These are phyloP conservation scores for Pyrenophora seminiperda DNA, from an alignment of 2,329 filamentous ascomycete genomes.

Conservation along the genomic window DNA sequence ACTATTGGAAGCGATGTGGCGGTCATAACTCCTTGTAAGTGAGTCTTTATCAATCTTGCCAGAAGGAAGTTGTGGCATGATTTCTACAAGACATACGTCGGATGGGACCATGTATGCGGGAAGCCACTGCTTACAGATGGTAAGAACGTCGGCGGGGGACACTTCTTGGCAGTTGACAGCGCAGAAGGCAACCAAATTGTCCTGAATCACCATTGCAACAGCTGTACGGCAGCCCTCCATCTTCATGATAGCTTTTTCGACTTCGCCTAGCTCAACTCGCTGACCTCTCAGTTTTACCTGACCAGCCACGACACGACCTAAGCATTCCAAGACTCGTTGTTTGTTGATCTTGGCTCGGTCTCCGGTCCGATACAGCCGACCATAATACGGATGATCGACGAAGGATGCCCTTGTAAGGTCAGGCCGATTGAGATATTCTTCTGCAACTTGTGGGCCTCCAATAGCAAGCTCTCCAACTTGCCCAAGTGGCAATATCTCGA, in stretches of 20 bases:
- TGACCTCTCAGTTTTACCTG: conserved; percentile 89
- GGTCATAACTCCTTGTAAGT: conserved; percentile 63
- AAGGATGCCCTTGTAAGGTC: conserved; percentile 77
- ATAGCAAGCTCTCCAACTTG: conserved; percentile 80
- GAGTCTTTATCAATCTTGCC: conserved; percentile 79
- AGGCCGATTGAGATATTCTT: conserved; percentile 79
- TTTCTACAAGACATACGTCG: conserved; percentile 67
- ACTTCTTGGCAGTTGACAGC: conserved; percentile 56
- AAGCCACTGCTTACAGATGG: conserved; percentile 73
- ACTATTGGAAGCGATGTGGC: conserved; percentile 23
- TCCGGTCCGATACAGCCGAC: conserved; percentile 79
- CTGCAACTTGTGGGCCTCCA: conserved; percentile 78
- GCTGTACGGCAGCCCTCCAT: conserved; percentile 61
- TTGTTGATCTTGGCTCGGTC: conserved; percentile 74
- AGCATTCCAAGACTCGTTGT: conserved; percentile 77
- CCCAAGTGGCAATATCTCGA: conserved; percentile 66
- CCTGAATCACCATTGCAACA: conserved; percentile 69
- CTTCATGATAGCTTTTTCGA: conserved; percentile 45
- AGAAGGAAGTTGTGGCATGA: conserved; percentile 77
- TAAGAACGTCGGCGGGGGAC: conserved; percentile 55
- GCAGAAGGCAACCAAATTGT: conserved; percentile 76
- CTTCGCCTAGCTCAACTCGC: conserved; percentile 74
- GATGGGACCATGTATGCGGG: conserved; percentile 82
- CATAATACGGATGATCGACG: conserved; percentile 66
- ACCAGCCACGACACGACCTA: conserved; percentile 77